phyloP scores from a whole-genome alignment of 208 protist genomes.

The Acanthamoeba divionensis region DNA sequence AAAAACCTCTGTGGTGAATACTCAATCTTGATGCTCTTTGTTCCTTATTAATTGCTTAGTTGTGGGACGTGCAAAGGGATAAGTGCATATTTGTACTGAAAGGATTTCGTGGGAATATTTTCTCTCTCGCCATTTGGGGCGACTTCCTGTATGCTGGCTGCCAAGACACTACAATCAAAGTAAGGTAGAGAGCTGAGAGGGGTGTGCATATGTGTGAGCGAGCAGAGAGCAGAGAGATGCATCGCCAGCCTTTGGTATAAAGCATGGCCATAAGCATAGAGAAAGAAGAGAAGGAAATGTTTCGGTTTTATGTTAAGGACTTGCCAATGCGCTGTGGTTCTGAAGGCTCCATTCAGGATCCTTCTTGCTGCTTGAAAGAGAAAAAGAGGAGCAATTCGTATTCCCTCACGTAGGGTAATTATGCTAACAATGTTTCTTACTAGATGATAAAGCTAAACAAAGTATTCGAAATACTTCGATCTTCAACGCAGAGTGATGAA shows the following conservation, averaged over 20 bases:
- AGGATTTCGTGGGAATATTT: constrained; percentile 19
- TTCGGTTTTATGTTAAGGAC: too few relatives aligned
- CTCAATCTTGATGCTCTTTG: too few relatives aligned
- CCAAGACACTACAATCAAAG: constrained; percentile 53
- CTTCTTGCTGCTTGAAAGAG: too few relatives aligned
- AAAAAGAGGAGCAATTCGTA: too few relatives aligned
- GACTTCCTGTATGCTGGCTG: background rate
- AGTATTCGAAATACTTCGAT: background rate
- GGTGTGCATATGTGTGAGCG: background rate
- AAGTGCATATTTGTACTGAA: background rate
- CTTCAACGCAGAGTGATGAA: background rate
- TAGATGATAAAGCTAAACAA: constrained; percentile 11
- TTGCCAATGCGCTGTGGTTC: too few relatives aligned
- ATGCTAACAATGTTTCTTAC: background rate
- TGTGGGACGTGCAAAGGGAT: background rate
- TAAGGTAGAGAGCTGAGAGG: background rate
- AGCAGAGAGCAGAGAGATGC: too few relatives aligned
- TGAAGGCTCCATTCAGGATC: too few relatives aligned
- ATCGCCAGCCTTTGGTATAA: too few relatives aligned
- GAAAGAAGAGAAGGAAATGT: too few relatives aligned
- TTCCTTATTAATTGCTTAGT: too few relatives aligned
- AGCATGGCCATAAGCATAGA: too few relatives aligned
- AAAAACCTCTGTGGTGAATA: too few relatives aligned
- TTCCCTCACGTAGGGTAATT: background rate
- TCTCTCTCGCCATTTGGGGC: background rate